phyloP scores from a whole-genome alignment of 2,329 filamentous ascomycete genomes.

The Aspergillus ochraceus region DNA sequence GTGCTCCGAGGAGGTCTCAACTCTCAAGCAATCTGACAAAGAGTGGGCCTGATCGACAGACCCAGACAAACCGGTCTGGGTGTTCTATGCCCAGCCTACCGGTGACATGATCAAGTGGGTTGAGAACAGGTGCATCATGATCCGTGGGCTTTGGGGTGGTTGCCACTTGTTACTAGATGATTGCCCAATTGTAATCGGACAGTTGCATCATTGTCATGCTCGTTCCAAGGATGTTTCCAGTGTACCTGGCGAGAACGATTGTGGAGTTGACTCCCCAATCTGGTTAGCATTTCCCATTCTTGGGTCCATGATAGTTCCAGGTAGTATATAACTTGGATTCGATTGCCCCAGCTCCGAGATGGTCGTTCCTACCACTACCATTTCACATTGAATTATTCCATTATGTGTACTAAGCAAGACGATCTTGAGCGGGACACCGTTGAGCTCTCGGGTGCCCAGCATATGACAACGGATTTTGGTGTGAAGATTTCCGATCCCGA shows the following conservation, averaged over 20 bases:
- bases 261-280: neutral
- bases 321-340: neutral
- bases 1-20: neutral
- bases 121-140: neutral
- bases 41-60: neutral
- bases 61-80: neutral
- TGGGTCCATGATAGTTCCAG: neutral
- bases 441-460: slow-evolving; percentile 57
- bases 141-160: neutral
- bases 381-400: neutral
- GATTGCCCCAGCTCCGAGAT: neutral
- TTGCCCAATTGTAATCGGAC: too few species aligned
- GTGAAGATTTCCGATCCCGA: slow-evolving; percentile 72
- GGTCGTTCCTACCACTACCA: neutral
- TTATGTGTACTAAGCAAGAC: slow-evolving; percentile 52
- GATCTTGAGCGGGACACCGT: slow-evolving; percentile 62
- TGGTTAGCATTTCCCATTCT: neutral
- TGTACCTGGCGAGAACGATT: neutral
- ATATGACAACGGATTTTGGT: slow-evolving; percentile 76
- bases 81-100: neutral
- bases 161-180: neutral
- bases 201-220: neutral
- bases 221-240: neutral
- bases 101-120: neutral
- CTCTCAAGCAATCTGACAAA: neutral